These are phyloP conservation scores for Helminthosporium solani DNA, from an alignment of 2,329 filamentous ascomycete genomes.

Conservation along the genomic window DNA sequence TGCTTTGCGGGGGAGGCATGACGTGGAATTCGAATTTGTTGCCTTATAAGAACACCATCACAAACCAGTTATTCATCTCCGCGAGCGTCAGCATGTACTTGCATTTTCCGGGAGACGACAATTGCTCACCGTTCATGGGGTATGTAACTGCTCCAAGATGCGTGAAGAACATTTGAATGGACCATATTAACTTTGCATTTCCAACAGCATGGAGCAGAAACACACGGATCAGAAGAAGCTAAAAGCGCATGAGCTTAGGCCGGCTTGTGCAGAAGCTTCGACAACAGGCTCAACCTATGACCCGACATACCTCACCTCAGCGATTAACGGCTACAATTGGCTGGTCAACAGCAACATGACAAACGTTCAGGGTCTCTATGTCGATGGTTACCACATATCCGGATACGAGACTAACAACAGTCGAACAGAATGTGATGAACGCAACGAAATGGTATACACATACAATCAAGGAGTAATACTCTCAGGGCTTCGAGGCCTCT, in stretches of 20 bases:
- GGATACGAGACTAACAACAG: slow-evolving; percentile 57
- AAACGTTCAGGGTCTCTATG: slow-evolving; percentile 71
- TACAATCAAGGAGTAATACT: slow-evolving; percentile 95
- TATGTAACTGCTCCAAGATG: neutral
- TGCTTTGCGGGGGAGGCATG: slow-evolving; percentile 84
- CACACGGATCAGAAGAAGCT: neutral
- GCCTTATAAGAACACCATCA: slow-evolving; percentile 96
- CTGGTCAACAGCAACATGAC: slow-evolving; percentile 78
- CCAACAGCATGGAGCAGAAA: neutral
- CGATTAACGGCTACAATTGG: slow-evolving; percentile 79
- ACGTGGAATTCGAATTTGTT: slow-evolving; percentile 74
- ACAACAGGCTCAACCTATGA: slow-evolving; percentile 46
- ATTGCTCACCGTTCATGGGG: slow-evolving; percentile 65
- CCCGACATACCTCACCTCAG: slow-evolving; percentile 68
- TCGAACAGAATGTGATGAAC: slow-evolving; percentile 72
- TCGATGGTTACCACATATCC: slow-evolving; percentile 85
- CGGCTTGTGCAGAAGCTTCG: neutral
- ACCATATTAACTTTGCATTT: no score
- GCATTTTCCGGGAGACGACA: slow-evolving; percentile 78
- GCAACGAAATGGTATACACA: slow-evolving; percentile 88
- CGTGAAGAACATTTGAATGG: no score
- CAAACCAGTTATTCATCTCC: slow-evolving; percentile 85
- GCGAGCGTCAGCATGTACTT: slow-evolving; percentile 88
- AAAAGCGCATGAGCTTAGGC: neutral
- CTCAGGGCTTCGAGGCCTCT: slow-evolving; percentile 77